Evolutionary conservation across 2,329 filamentous ascomycete genomes (phyloP), one percentile per base, ranked within the genome.

Genomic region (Aspergillus sp.): DNA sequence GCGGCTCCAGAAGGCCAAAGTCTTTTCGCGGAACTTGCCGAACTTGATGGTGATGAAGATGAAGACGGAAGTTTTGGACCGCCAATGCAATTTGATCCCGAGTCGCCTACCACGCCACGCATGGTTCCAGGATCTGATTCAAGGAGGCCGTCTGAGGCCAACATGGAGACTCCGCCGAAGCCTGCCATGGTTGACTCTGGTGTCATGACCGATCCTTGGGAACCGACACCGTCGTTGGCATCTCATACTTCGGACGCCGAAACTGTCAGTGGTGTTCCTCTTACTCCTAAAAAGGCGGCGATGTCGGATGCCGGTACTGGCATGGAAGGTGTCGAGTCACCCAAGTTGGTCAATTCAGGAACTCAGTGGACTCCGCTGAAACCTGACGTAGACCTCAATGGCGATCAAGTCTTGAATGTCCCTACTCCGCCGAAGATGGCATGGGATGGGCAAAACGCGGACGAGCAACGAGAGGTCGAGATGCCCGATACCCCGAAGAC

Each of bases 1-100:
- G 76, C 74, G 43, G 78, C 77, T n/a, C 75, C 78, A 51, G 79
- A 79, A 62, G 83, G 85, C 15, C 90, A 96, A 78, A 98, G 90
- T 68, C 80, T 99, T 51, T 96, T 95, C 71, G 92, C 92, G 41
- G 95, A 99, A 74, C 83, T 99, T 43, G 91, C 90, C 53, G 90
- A 91, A 64, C 79, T 97, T 44, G 88, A 86, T 60, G 86, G 86
- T 56, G 79, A 70, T 62, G 88, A 89, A 64, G 90, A 91, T 61
- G 90, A 91, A 7, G 70, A 70, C 59, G 88, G 89, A 61, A 87
- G 89, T 24, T 79, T 77, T 56, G 75, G 71, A 19, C 72, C 73
- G n/a, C 70, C 73, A 19, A 54, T 79, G 75, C 58, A 69, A 52
- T 68, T 68, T 14, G 70, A 70, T 46, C 62, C 70, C 19, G 61